phyloP scores from a whole-genome alignment of 2,329 filamentous ascomycete species.

The Beauveria scarabaeidicola region DNA sequence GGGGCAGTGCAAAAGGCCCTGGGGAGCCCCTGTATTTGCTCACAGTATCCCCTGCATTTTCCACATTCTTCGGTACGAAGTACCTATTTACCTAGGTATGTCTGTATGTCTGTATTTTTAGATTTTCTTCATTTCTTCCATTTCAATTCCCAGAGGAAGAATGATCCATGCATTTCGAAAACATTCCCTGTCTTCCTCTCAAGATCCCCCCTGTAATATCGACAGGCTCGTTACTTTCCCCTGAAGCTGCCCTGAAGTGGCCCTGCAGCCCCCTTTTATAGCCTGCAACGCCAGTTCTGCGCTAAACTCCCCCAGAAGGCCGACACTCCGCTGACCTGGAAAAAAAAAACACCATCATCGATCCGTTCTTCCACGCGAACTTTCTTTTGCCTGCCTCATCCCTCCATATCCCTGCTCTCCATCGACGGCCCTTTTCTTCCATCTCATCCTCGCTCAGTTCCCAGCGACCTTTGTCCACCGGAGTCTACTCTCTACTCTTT shows the following conservation, averaged over 20 bases:
- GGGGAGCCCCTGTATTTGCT: neutral
- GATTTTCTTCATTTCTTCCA: neutral
- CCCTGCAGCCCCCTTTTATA: neutral
- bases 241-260: neutral
- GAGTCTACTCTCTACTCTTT: neutral
- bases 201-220: neutral
- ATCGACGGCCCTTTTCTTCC: neutral
- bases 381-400: conserved; percentile 6
- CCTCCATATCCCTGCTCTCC: neutral
- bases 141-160: too few relatives aligned
- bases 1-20: neutral
- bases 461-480: neutral
- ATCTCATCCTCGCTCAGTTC: neutral
- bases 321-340: neutral
- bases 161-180: too few relatives aligned
- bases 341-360: neutral
- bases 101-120: neutral
- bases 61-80: neutral
- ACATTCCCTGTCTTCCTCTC: too few relatives aligned
- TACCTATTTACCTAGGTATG: too few relatives aligned
- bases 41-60: neutral
- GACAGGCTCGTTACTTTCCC: neutral
- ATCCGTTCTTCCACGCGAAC: conserved; percentile 4
- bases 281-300: neutral
- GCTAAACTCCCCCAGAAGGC: neutral